Evolutionary conservation across 2,329 filamentous ascomycete species (phyloP).

Genomic region (Fusarium newnesense): DNA sequence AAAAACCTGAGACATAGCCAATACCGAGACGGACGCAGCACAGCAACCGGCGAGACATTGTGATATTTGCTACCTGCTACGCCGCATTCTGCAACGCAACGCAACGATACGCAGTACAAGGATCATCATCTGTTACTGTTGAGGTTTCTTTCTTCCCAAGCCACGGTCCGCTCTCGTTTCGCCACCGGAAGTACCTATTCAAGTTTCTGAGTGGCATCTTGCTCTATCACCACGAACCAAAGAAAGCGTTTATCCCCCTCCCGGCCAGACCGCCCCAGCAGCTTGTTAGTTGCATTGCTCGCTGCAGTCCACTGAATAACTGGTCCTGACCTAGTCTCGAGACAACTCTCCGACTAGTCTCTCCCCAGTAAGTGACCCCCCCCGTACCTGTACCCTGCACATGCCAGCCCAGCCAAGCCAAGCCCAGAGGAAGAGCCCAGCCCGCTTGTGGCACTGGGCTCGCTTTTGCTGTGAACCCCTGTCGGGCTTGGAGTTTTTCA

Average conservation of each 20-base stretch:
- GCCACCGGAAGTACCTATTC: slow-evolving; percentile 15
- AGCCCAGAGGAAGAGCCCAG: background rate
- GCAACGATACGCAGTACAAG: slow-evolving; percentile 6
- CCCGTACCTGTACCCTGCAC: slow-evolving; percentile 12
- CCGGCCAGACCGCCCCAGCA: slow-evolving; percentile 27
- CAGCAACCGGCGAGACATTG: slow-evolving; percentile 22
- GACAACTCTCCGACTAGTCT: slow-evolving; percentile 33
- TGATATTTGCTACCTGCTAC: slow-evolving; percentile 20
- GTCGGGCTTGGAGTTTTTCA: slow-evolving; percentile 7
- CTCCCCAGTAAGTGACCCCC: slow-evolving; percentile 16
- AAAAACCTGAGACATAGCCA: slow-evolving; percentile 30
- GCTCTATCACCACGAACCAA: slow-evolving; percentile 10
- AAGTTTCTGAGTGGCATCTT: slow-evolving; percentile 21
- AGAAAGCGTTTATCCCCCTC: slow-evolving; percentile 12
- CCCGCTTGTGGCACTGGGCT: slow-evolving; percentile 36
- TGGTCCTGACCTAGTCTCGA: slow-evolving; percentile 33
- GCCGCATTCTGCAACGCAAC: slow-evolving; percentile 39
- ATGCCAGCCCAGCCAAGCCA: background rate
- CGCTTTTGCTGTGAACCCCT: slow-evolving; percentile 19
- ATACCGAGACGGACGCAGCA: slow-evolving; percentile 29
- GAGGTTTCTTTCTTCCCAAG: slow-evolving; percentile 12
- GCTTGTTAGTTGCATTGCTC: background rate
- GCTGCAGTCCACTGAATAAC: background rate
- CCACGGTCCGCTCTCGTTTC: slow-evolving; percentile 28
- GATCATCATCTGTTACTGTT: slow-evolving; percentile 1